These are phyloP conservation scores for Phytophthora ohioensis DNA, from an alignment of 352 stramenopile genomes.

Conservation along the genomic window DNA sequence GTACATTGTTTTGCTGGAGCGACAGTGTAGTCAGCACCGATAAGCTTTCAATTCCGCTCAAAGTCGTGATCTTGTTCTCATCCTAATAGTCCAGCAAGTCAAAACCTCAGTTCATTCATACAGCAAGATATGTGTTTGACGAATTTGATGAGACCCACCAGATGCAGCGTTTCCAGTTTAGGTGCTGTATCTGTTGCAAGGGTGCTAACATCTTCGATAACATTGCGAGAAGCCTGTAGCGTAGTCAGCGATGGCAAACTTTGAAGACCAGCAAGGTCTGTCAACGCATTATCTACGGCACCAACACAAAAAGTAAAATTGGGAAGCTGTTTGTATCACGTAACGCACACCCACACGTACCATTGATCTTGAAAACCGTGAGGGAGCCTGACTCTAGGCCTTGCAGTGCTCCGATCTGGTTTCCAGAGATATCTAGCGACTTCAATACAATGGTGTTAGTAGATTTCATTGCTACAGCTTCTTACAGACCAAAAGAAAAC, in stretches of 20 bases:
- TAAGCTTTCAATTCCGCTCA: constrained; percentile 66
- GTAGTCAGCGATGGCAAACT: constrained; percentile 55
- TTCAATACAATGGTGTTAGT: constrained; percentile 21
- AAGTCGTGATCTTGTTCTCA: constrained; percentile 71
- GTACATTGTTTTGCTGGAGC: constrained; percentile 72
- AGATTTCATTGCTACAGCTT: not conserved
- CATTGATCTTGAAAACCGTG: constrained; percentile 68
- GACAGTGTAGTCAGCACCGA: constrained; percentile 51
- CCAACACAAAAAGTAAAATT: constrained; percentile 2
- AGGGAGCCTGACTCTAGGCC: constrained; percentile 60
- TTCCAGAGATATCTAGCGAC: constrained; percentile 72
- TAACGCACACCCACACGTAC: constrained; percentile 24
- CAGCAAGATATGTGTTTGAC: too few species aligned
- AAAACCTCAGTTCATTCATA: too few species aligned
- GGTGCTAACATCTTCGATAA: constrained; percentile 52
- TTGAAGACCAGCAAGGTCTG: constrained; percentile 56
- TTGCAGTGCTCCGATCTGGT: constrained; percentile 69
- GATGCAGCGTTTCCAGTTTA: constrained; percentile 61
- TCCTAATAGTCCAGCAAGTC: constrained; percentile 39
- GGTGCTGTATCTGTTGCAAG: constrained; percentile 43
- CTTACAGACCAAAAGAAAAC: not conserved
- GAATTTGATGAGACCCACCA: constrained; percentile 39
- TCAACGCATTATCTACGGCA: constrained; percentile 59
- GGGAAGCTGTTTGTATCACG: not conserved
- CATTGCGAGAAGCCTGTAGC: constrained; percentile 68